Percentiles rank a stretch among this genome's conserved stretches.
phyloP scores from a whole-genome alignment of 140 eudicot genomes.

The Bidens hawaiensis region DNA sequence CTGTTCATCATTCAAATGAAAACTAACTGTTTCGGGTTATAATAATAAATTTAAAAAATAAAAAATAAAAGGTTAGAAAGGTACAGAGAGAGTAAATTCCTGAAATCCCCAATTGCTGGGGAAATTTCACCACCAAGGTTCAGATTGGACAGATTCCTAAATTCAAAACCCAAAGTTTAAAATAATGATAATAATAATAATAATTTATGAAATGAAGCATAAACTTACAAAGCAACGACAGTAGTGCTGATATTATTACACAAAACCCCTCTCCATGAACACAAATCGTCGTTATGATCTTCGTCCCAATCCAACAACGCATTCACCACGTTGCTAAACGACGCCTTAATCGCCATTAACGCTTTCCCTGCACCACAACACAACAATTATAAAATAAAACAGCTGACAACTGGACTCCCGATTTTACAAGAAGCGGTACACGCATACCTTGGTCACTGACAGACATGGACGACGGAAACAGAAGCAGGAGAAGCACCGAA shows the following conservation, averaged over 20 bases:
- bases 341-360: constrained; percentile 66
- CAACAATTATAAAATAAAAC: constrained; percentile 2
- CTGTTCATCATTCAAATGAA: constrained; percentile 33
- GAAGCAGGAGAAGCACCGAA: constrained; percentile 30
- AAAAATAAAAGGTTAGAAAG: background rate
- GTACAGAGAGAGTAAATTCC: constrained; percentile 56
- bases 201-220: background rate
- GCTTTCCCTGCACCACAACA: constrained; percentile 49
- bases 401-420: no score
- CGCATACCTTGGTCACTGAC: constrained; percentile 52
- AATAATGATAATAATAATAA: background rate
- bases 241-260: constrained; percentile 63
- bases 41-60: background rate
- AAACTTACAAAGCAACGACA: constrained; percentile 68
- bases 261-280: constrained; percentile 78
- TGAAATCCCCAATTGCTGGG: constrained; percentile 68
- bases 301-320: constrained; percentile 79
- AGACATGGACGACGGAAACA: constrained; percentile 20
- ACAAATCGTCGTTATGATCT: constrained; percentile 61
- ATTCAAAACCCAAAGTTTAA: background rate
- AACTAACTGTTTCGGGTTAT: background rate
- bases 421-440: no score
- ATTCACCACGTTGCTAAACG: constrained; percentile 71
- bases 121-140: constrained; percentile 87
- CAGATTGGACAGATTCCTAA: constrained; percentile 73